These are phyloP conservation scores for Magnusiomyces suaveolens DNA, from an alignment of 1,139 yeast genomes.

Conservation along the genomic window DNA sequence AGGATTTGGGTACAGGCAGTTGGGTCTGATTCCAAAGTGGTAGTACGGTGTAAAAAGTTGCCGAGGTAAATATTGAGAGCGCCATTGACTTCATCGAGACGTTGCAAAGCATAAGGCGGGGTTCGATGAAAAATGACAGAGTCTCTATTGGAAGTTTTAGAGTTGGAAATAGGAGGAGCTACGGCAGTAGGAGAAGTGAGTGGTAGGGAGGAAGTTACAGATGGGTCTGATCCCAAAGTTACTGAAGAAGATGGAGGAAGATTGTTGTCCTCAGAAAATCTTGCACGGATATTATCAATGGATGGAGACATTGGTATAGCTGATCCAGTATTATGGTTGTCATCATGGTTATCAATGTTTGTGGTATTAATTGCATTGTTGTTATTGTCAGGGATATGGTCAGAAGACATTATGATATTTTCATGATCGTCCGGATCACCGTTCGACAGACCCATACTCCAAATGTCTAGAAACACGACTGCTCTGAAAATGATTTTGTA, in stretches of 20 bases:
- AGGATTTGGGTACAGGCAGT: conserved; percentile 31
- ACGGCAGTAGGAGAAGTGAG: background rate
- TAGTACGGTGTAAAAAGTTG: conserved; percentile 29
- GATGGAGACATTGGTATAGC: background rate
- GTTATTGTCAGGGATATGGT: no score
- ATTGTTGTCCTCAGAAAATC: background rate
- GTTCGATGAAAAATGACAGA: conserved; percentile 28
- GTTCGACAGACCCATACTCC: conserved; percentile 38
- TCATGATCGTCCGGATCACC: background rate
- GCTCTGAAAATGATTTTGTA: conserved; percentile 69
- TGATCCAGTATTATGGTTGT: no score
- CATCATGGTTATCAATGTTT: no score
- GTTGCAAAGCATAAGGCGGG: conserved; percentile 61
- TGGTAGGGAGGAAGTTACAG: background rate
- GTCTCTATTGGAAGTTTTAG: conserved; percentile 17
- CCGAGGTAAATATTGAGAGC: conserved; percentile 64
- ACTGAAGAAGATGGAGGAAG: background rate
- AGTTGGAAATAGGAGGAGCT: conserved; percentile 2
- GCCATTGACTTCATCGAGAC: conserved; percentile 67
- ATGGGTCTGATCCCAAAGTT: no score
- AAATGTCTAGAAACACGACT: conserved; percentile 58
- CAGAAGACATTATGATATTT: background rate
- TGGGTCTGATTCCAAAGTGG: conserved; percentile 26
- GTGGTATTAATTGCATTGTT: no score
- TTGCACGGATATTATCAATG: background rate